A percentile compares a stretch with the other conserved stretches of the same genome.
phyloP scores from a whole-genome alignment of 1,284 basidiomycete genomes.

The Meira miltonrushii region DNA sequence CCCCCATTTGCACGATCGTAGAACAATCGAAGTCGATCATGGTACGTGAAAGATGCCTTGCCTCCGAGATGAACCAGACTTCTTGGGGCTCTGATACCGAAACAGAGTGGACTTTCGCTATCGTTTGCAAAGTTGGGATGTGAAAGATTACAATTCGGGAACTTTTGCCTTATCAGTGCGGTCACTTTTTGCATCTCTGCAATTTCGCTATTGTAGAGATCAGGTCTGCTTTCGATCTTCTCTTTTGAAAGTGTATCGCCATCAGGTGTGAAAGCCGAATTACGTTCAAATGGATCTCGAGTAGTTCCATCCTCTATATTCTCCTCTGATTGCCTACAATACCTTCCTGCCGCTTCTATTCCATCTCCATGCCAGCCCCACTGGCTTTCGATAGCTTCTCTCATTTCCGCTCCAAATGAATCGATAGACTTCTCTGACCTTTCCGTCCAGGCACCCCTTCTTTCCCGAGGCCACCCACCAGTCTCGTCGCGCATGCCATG shows the following conservation, averaged over 20 bases:
- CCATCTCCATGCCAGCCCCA: slow-evolving; percentile 2
- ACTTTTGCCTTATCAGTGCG: background rate
- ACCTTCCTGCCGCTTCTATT: slow-evolving; percentile 4
- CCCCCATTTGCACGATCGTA: slow-evolving; percentile 8
- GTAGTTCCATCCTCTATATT: background rate
- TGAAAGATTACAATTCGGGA: background rate
- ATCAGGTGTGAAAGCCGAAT: slow-evolving; percentile 3
- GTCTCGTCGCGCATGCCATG: background rate
- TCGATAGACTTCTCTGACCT: background rate
- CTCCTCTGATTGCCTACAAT: background rate
- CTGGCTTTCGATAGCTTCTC: background rate
- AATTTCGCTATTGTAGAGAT: background rate
- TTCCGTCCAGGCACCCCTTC: slow-evolving; percentile 4
- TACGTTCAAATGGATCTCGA: background rate
- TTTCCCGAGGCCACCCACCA: slow-evolving; percentile 7
- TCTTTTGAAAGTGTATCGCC: background rate
- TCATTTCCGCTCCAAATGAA: slow-evolving; percentile 3
- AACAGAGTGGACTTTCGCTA: background rate
- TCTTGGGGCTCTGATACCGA: slow-evolving; percentile 6
- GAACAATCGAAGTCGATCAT: slow-evolving; percentile 2
- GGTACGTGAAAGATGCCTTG: background rate
- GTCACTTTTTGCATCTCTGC: background rate
- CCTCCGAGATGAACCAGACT: slow-evolving; percentile 7
- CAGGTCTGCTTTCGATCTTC: background rate
- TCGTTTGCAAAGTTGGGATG: too few relatives aligned